These are phyloP conservation scores for Cystobasidium ongulense DNA, from an alignment of 768 basidiomycete species.

Conservation along the genomic window DNA sequence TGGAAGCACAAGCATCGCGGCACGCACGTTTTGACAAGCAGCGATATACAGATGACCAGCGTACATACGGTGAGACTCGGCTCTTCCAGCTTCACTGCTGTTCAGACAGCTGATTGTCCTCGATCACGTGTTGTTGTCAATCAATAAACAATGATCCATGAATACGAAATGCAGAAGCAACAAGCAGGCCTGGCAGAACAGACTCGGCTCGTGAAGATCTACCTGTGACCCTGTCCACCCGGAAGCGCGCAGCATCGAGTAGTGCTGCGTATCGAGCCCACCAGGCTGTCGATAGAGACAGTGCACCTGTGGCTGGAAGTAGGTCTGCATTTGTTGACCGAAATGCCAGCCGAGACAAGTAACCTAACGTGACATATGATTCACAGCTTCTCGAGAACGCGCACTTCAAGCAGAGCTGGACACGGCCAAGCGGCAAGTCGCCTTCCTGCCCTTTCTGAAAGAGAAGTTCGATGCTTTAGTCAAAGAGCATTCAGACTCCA, in stretches of 20 bases:
- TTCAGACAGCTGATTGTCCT: too few relatives aligned
- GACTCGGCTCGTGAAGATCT: not conserved
- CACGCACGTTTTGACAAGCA: too few relatives aligned
- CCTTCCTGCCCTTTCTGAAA: not conserved
- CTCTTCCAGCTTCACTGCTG: too few relatives aligned
- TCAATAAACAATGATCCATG: not conserved
- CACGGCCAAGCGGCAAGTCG: not conserved
- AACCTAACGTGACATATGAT: not conserved
- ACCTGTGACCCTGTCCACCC: not conserved
- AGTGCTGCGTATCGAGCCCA: not conserved
- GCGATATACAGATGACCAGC: too few relatives aligned
- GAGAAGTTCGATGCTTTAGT: constrained; percentile 23
- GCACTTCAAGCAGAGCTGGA: not conserved
- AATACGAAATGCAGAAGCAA: not conserved
- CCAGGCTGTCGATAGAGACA: not conserved
- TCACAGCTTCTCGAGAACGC: not conserved
- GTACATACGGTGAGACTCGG: too few relatives aligned
- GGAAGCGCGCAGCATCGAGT: not conserved
- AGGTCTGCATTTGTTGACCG: too few relatives aligned
- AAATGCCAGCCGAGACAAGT: too few relatives aligned
- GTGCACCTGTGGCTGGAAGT: not conserved
- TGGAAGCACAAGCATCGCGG: too few relatives aligned
- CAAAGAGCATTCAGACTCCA: not conserved
- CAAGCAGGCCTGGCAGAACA: not conserved
- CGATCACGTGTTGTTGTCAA: too few relatives aligned